Evolutionary conservation across 768 basidiomycete species (phyloP).

Genomic region (Gymnopilus dilepis): DNA sequence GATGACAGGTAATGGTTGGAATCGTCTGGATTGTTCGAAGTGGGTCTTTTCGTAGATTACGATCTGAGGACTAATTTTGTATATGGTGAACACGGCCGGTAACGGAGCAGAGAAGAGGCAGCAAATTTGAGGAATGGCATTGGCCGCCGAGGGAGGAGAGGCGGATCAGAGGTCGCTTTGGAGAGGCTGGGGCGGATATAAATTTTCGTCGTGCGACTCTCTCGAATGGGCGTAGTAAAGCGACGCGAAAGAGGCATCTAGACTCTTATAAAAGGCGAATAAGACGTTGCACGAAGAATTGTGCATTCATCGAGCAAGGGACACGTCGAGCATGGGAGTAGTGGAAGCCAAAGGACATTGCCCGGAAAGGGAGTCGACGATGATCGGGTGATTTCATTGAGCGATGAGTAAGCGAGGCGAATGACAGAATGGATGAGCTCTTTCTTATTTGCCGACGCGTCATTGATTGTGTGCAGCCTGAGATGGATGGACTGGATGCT

Average conservation of each 20-base stretch:
- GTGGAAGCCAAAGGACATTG: no score
- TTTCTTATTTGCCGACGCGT: constrained; percentile 4
- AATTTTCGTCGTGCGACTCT: background rate
- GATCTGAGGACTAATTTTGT: background rate
- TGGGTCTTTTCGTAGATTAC: background rate
- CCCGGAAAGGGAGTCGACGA: no score
- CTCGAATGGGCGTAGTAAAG: no score
- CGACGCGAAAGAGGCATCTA: no score
- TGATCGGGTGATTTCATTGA: constrained; percentile 1
- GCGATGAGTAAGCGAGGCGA: constrained; percentile 4
- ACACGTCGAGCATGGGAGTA: background rate
- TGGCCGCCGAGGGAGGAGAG: background rate
- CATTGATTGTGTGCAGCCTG: background rate
- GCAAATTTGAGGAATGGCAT: constrained; percentile 1
- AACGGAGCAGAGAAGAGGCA: constrained; percentile 5
- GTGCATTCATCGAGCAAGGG: background rate
- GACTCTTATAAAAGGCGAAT: no score
- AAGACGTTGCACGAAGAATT: background rate
- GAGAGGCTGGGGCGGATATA: background rate
- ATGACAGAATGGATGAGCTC: constrained; percentile 6
- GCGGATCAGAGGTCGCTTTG: constrained; percentile 6
- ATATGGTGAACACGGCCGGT: background rate
- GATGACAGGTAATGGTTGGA: constrained; percentile 4
- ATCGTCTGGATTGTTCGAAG: background rate
- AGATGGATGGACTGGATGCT: background rate